Evolutionary conservation across 2,329 filamentous ascomycete genomes (phyloP).

Genomic region (Ceratocystis papillata): DNA sequence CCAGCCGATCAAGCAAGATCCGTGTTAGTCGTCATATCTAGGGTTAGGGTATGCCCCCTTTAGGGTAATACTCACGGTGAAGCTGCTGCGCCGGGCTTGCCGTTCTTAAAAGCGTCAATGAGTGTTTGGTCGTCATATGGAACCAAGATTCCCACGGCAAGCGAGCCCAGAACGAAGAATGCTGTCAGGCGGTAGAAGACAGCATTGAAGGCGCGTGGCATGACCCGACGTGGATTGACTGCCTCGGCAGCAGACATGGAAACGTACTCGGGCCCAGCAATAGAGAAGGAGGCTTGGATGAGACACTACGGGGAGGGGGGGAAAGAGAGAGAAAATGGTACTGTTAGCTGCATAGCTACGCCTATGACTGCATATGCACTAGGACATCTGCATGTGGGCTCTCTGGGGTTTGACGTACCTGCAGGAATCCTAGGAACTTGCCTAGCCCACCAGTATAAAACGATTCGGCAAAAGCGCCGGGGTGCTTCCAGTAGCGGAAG

Average conservation of each 20-base stretch:
- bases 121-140: slow-evolving; percentile 57
- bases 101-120: slow-evolving; percentile 46
- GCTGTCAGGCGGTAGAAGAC: slow-evolving; percentile 67
- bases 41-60: background rate
- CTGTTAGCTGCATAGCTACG: background rate
- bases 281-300: slow-evolving; percentile 58
- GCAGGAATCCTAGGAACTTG: slow-evolving; percentile 57
- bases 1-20: background rate
- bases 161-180: slow-evolving; percentile 65
- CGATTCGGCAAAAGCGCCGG: slow-evolving; percentile 59
- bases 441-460: slow-evolving; percentile 56
- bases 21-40: background rate
- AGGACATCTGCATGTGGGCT: background rate
- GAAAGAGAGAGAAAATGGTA: no score
- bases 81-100: slow-evolving; percentile 55
- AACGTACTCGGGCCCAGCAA: slow-evolving; percentile 58
- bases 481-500: slow-evolving; percentile 55
- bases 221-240: slow-evolving; percentile 55
- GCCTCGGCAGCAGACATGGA: slow-evolving; percentile 60
- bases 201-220: slow-evolving; percentile 65
- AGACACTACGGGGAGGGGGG: slow-evolving; percentile 48
- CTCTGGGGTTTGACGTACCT: background rate
- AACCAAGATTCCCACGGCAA: slow-evolving; percentile 61
- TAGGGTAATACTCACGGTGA: slow-evolving; percentile 40
- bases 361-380: background rate